These are phyloP conservation scores for Furcasterigmium furcatum DNA, from an alignment of 2,329 filamentous ascomycete species.

Conservation along the genomic window DNA sequence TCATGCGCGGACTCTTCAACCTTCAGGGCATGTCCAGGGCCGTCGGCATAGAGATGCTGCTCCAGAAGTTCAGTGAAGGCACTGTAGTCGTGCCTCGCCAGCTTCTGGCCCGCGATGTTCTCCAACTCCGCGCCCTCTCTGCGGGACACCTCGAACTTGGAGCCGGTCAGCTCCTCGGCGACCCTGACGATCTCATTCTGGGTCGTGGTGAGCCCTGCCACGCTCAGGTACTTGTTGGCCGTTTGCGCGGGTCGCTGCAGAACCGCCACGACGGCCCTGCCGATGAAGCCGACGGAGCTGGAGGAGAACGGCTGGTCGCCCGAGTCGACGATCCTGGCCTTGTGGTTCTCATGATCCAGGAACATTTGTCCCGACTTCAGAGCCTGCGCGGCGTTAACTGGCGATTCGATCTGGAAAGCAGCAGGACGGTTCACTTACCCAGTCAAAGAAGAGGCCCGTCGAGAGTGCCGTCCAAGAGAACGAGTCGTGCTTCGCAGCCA, in stretches of 20 bases:
- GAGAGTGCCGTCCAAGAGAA: constrained; percentile 60
- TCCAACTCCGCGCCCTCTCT: constrained; percentile 27
- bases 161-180: constrained; percentile 48
- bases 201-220: constrained; percentile 54
- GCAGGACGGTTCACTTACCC: constrained; percentile 28
- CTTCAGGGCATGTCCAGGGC: constrained; percentile 2
- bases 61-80: constrained; percentile 10
- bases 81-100: constrained; percentile 30
- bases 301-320: constrained; percentile 49
- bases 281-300: constrained; percentile 49
- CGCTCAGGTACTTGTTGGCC: constrained; percentile 54
- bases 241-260: constrained; percentile 47
- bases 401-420: not conserved
- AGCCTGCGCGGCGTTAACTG: constrained; percentile 26
- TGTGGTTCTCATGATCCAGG: constrained; percentile 44
- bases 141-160: constrained; percentile 44
- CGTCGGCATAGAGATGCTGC: constrained; percentile 9
- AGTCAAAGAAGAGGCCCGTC: constrained; percentile 60
- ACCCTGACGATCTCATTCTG: constrained; percentile 54
- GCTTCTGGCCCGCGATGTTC: constrained; percentile 35
- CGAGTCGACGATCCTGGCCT: constrained; percentile 52
- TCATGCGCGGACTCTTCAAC: constrained; percentile 8
- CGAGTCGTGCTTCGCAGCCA: constrained; percentile 11
- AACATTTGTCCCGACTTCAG: constrained; percentile 47
- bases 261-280: constrained; percentile 45